Conservation (phyloP, 768 basidiomycete species). For the Russula sp. region DNA sequence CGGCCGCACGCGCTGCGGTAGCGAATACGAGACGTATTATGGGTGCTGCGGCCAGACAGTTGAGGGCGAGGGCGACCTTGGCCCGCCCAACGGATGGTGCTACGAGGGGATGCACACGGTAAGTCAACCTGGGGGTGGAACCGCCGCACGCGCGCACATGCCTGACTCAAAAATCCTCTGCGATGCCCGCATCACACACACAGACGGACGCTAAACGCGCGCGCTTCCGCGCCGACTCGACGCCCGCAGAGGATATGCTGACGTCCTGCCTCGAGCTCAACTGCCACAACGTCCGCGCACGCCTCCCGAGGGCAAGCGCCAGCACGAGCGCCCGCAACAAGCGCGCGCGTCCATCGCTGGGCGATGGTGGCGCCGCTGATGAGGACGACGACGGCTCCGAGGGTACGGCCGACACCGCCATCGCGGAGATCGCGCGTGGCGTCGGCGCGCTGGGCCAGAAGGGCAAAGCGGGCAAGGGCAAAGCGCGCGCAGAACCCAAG, state of each 20-base stretch:
- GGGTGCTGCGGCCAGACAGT: conserved; percentile 68
- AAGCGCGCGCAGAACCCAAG: not conserved
- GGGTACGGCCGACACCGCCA: conserved; percentile 30
- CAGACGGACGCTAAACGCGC: conserved; percentile 73
- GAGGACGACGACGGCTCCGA: conserved; percentile 27
- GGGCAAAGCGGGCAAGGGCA: conserved; percentile 8
- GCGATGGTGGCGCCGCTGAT: conserved; percentile 21
- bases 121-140: conserved; percentile 26
- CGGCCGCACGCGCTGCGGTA: conserved; percentile 31
- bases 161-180: not conserved
- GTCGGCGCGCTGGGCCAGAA: conserved; percentile 18
- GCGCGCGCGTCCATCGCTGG: conserved; percentile 26
- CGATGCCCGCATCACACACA: not conserved
- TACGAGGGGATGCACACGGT: conserved; percentile 80
- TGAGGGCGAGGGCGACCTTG: conserved; percentile 73
- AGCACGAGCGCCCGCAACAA: conserved; percentile 26
- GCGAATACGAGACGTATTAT: conserved; percentile 52
- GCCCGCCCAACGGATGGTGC: conserved; percentile 83
- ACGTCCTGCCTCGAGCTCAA: conserved; percentile 49
- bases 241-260: conserved; percentile 60
- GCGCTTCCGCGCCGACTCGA: conserved; percentile 72
- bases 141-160: not conserved
- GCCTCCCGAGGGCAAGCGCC: conserved; percentile 24
- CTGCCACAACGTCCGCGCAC: conserved; percentile 42
- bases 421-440: conserved; percentile 30